Percentiles rank a stretch among this genome's conserved stretches.
phyloP scores from a whole-genome alignment of 768 basidiomycete species.

The Chlorophyllum brunneum region DNA sequence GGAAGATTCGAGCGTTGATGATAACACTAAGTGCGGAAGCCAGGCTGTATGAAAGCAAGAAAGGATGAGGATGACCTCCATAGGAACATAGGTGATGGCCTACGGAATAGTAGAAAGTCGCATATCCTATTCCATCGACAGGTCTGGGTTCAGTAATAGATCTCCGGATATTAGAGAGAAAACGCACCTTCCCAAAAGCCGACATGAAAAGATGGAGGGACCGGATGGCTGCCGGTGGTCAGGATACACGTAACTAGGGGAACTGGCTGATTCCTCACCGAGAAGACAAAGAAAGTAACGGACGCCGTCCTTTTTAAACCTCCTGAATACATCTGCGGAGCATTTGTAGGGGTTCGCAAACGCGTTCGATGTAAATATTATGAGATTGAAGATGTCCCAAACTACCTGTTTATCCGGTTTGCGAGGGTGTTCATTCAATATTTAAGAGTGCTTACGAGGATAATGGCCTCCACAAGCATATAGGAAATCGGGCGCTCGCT shows the following conservation, averaged over 20 bases:
- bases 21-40: background rate
- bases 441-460: background rate
- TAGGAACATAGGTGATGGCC: background rate
- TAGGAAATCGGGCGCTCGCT: background rate
- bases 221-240: background rate
- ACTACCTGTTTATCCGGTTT: background rate
- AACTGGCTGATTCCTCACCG: background rate
- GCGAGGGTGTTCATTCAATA: background rate
- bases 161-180: background rate
- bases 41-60: background rate
- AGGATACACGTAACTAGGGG: no score
- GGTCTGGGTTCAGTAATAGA: background rate
- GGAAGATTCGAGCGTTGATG: constrained; percentile 7
- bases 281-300: constrained; percentile 8
- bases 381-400: constrained; percentile 5
- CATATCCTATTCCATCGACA: background rate
- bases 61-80: background rate
- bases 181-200: constrained; percentile 1
- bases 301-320: constrained; percentile 1
- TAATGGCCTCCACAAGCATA: background rate
- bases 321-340: background rate
- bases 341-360: background rate
- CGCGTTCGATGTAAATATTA: background rate
- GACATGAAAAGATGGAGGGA: background rate
- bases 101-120: background rate